phyloP scores from a whole-genome alignment of 164 flowering plant genomes.

The Sextonia rubra region DNA sequence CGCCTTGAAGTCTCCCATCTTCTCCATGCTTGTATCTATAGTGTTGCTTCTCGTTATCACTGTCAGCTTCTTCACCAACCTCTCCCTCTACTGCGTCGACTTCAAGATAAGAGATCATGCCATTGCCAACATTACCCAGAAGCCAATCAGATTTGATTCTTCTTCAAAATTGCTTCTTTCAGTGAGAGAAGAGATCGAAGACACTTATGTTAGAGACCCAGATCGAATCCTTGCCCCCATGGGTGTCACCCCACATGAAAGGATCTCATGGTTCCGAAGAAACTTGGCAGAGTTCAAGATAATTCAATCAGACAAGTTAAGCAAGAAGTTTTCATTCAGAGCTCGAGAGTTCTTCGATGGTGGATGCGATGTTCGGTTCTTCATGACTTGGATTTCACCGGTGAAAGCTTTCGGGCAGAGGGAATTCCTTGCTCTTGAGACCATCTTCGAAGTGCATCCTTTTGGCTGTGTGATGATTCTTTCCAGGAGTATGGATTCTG shows the following conservation, averaged over 20 bases:
- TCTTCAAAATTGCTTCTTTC: conserved; percentile 8
- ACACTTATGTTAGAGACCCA: background rate
- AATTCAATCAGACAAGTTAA: conserved; percentile 16
- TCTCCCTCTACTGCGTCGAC: conserved; percentile 10
- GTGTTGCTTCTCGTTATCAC: conserved; percentile 17
- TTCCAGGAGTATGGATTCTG: conserved; percentile 56
- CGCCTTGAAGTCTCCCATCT: conserved; percentile 10
- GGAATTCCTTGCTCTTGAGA: conserved; percentile 54
- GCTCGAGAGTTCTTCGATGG: conserved; percentile 26
- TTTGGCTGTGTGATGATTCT: conserved; percentile 61
- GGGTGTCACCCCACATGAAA: conserved; percentile 17
- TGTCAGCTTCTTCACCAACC: conserved; percentile 13
- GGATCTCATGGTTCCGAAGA: conserved; percentile 23
- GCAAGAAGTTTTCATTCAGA: conserved; percentile 17
- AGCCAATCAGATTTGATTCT: conserved; percentile 2
- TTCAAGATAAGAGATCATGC: background rate
- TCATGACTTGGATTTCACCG: conserved; percentile 89
- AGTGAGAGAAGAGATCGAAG: conserved; percentile 10
- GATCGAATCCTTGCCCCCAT: conserved; percentile 15
- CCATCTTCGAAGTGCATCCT: conserved; percentile 65
- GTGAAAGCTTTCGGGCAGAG: conserved; percentile 37
- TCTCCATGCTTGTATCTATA: conserved; percentile 20
- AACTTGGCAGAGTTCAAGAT: conserved; percentile 25
- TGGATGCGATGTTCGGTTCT: conserved; percentile 45
- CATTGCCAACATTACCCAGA: background rate